These are phyloP conservation scores for Heliocybe sulcata DNA, from an alignment of 1,284 basidiomycete species.

Conservation along the genomic window DNA sequence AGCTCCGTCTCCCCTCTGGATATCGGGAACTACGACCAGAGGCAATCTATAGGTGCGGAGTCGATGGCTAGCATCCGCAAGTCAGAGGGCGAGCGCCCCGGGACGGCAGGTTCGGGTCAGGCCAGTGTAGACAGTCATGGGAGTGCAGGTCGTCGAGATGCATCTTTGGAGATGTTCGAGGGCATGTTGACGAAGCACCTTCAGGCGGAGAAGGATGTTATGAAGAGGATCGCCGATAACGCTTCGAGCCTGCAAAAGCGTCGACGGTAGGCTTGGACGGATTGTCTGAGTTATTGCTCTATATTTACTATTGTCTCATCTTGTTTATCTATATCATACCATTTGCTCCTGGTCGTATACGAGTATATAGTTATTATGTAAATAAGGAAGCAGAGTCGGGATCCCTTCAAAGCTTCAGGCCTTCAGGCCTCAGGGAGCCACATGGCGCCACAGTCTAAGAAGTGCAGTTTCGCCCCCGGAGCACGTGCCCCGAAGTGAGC, in stretches of 20 bases:
- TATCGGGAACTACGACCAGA: not conserved
- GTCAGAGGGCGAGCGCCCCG: constrained; percentile 24
- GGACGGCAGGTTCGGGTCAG: constrained; percentile 15
- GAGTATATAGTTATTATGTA: no score
- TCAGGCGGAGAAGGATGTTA: constrained; percentile 63
- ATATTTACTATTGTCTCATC: not conserved
- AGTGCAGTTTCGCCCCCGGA: no score
- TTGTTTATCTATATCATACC: no score
- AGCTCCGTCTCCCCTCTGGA: not conserved
- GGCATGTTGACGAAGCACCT: constrained; percentile 72
- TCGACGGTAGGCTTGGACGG: not conserved
- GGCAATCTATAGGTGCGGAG: constrained; percentile 1
- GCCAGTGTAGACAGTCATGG: not conserved
- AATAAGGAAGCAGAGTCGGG: no score
- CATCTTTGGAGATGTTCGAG: constrained; percentile 56
- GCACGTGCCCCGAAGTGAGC: no score
- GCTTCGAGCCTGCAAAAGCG: constrained; percentile 11
- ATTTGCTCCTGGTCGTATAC: no score
- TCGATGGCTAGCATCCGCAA: constrained; percentile 20
- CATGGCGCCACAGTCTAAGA: no score
- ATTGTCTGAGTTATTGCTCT: not conserved
- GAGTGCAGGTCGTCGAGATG: constrained; percentile 2
- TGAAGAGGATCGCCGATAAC: constrained; percentile 57
- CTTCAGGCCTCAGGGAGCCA: no score
- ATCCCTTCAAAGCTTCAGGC: no score